Evolutionary conservation across 306 rosid species (phyloP).

Genomic region (Fragaria ananassa): DNA sequence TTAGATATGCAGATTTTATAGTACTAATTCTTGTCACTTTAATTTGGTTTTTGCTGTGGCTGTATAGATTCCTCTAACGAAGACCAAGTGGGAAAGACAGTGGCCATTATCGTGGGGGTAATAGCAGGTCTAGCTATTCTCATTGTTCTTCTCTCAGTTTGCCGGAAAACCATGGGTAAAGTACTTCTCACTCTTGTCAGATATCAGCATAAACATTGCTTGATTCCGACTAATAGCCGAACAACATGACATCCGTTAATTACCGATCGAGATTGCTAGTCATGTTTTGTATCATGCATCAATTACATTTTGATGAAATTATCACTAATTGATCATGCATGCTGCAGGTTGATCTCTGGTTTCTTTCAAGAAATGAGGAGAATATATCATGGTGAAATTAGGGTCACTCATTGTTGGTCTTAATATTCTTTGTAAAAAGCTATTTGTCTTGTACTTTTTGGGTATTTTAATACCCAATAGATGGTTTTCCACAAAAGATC

Average conservation of each 20-base stretch:
- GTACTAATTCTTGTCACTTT: slow-evolving; percentile 19
- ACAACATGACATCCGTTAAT: neutral
- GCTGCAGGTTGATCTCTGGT: slow-evolving; percentile 28
- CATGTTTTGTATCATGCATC: neutral
- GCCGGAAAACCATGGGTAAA: slow-evolving; percentile 67
- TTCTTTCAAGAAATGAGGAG: slow-evolving; percentile 12
- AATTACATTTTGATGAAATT: neutral
- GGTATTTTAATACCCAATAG: slow-evolving; percentile 30
- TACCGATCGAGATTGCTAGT: too few species aligned
- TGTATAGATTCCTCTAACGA: slow-evolving; percentile 55
- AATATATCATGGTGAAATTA: slow-evolving; percentile 23
- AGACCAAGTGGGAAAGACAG: slow-evolving; percentile 72
- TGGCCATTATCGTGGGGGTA: slow-evolving; percentile 77
- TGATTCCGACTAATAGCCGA: neutral
- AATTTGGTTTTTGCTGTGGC: slow-evolving; percentile 18
- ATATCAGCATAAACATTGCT: neutral
- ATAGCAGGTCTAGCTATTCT: slow-evolving; percentile 65
- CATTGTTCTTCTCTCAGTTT: slow-evolving; percentile 80
- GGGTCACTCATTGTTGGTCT: slow-evolving; percentile 29
- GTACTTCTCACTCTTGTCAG: neutral
- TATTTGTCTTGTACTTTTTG: slow-evolving; percentile 20
- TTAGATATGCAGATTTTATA: neutral
- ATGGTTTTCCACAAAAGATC: slow-evolving; percentile 24
- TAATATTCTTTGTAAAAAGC: slow-evolving; percentile 24
- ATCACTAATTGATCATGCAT: neutral